Conservation (phyloP, 345 rosid species). For the Eucalyptus erythrocorys region DNA sequence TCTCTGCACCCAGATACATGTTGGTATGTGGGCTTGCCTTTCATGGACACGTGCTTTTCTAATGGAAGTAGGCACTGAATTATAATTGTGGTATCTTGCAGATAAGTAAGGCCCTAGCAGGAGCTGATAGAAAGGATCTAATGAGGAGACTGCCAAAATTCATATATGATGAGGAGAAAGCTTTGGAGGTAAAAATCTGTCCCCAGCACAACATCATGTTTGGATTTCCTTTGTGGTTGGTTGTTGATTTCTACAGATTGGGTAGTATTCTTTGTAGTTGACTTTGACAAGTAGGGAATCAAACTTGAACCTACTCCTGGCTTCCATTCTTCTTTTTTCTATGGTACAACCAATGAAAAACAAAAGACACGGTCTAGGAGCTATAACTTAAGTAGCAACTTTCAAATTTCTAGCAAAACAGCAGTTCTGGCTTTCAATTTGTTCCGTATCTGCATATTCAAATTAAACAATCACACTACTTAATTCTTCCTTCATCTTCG, state of each 20-base stretch:
- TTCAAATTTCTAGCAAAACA: background rate
- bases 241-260: background rate
- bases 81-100: background rate
- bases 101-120: slow-evolving; percentile 29
- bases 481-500: background rate
- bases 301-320: background rate
- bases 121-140: slow-evolving; percentile 24
- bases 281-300: background rate
- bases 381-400: background rate
- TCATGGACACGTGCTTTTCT: background rate
- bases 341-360: background rate
- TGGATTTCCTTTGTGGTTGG: background rate
- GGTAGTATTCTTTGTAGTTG: background rate
- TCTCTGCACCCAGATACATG: background rate
- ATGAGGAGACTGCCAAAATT: slow-evolving; percentile 39
- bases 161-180: slow-evolving; percentile 44
- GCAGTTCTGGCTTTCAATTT: background rate
- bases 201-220: background rate
- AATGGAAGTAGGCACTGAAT: background rate
- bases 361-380: background rate
- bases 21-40: background rate
- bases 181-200: slow-evolving; percentile 21
- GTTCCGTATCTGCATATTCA: background rate
- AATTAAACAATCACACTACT: background rate
- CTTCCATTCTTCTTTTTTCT: background rate